Conservation (phyloP, 2,329 filamentous ascomycete species). For the Nectriaceae sp. region DNA sequence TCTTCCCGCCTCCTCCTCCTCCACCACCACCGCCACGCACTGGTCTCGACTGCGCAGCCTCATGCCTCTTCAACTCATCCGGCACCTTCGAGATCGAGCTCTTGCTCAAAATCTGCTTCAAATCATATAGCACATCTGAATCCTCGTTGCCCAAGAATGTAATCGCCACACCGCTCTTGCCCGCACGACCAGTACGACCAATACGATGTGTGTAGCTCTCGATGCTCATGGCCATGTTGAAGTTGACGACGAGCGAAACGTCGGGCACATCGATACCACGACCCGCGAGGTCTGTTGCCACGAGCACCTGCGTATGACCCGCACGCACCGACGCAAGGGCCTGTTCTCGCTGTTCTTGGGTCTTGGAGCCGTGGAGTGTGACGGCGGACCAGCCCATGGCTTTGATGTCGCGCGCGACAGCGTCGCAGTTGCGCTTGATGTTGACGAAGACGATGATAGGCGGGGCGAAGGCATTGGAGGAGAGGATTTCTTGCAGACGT, state of each 20-base stretch:
- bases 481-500: slow-evolving; percentile 86
- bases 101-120: slow-evolving; percentile 95
- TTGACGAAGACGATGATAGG: slow-evolving; percentile 99
- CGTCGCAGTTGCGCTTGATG: slow-evolving; percentile 98
- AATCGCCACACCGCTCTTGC: slow-evolving; percentile 93
- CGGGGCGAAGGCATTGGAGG: slow-evolving; percentile 75
- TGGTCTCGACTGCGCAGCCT: slow-evolving; percentile 85
- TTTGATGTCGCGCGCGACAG: slow-evolving; percentile 91
- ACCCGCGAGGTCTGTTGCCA: slow-evolving; percentile 93
- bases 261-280: slow-evolving; percentile 97
- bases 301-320: slow-evolving; percentile 81
- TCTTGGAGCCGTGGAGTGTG: slow-evolving; percentile 93
- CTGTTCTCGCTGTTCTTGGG: slow-evolving; percentile 95
- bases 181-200: slow-evolving; percentile 94
- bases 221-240: slow-evolving; percentile 95
- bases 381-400: slow-evolving; percentile 88
- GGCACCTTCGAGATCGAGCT: slow-evolving; percentile 85
- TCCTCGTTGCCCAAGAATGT: slow-evolving; percentile 95
- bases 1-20: slow-evolving; percentile 30
- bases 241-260: slow-evolving; percentile 93
- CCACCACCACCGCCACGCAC: slow-evolving; percentile 38
- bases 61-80: slow-evolving; percentile 86
- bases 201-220: slow-evolving; percentile 97
- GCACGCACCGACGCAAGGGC: slow-evolving; percentile 83
- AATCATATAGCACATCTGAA: slow-evolving; percentile 85